phyloP scores from a whole-genome alignment of 192 early-diverging fungal species.

The Nowakowskiella sp. region DNA sequence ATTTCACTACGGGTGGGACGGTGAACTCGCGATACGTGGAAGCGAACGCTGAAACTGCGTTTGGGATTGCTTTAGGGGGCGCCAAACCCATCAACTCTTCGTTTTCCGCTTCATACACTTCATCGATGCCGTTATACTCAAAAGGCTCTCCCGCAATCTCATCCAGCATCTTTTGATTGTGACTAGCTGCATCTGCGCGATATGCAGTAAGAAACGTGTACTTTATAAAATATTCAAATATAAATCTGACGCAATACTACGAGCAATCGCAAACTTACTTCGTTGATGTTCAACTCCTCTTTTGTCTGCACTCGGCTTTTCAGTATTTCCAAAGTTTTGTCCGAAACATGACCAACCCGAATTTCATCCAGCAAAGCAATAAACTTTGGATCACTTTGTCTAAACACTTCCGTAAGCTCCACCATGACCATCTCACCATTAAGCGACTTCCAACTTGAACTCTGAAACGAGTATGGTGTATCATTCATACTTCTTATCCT shows the following conservation, averaged over 20 bases:
- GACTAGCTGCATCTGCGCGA: slow-evolving; percentile 12
- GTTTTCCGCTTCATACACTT: slow-evolving; percentile 1
- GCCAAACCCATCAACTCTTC: neutral
- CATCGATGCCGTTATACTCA: slow-evolving; percentile 13
- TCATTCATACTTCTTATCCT: slow-evolving; percentile 1
- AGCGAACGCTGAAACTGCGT: neutral
- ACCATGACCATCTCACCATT: slow-evolving; percentile 12
- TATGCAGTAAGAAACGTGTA: slow-evolving; percentile 31
- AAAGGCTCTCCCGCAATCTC: slow-evolving; percentile 2
- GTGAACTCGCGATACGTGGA: no score
- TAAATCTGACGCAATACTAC: neutral
- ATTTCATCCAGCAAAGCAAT: slow-evolving; percentile 27
- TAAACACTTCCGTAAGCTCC: slow-evolving; percentile 26
- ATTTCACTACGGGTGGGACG: no score
- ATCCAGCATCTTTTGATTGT: slow-evolving; percentile 17
- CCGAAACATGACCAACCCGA: slow-evolving; percentile 27
- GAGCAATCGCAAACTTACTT: neutral
- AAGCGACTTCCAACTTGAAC: neutral
- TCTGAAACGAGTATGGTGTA: slow-evolving; percentile 1
- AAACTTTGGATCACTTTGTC: slow-evolving; percentile 34
- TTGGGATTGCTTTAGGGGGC: neutral
- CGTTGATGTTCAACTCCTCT: neutral
- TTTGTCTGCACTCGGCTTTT: neutral
- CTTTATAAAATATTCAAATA: slow-evolving; percentile 9
- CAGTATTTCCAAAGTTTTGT: slow-evolving; percentile 13